These are phyloP conservation scores for Acanthamoeba sp. DNA, from an alignment of 208 protist genomes.

Conservation along the genomic window DNA sequence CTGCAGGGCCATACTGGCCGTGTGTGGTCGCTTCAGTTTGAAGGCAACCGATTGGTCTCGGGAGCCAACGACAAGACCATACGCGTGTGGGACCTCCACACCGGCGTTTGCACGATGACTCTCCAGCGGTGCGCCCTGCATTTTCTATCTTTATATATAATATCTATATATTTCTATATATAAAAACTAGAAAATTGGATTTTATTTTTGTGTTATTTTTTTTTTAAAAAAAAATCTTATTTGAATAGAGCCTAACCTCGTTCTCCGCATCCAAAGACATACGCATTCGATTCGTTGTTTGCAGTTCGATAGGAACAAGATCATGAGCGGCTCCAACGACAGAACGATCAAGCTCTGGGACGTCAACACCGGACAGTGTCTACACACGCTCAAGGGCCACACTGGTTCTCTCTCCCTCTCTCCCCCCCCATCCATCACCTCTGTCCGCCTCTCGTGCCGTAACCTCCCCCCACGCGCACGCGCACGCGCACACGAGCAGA, in stretches of 20 bases:
- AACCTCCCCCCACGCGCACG: not conserved
- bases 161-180: no score
- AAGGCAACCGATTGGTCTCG: slow-evolving; percentile 51
- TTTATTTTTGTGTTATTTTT: no score
- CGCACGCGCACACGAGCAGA: no score
- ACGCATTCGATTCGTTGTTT: slow-evolving; percentile 59
- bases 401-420: not conserved
- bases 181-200: no score
- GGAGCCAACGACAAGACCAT: slow-evolving; percentile 52
- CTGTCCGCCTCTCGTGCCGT: not conserved
- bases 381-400: slow-evolving; percentile 60
- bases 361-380: slow-evolving; percentile 55
- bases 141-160: no score
- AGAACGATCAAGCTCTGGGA: slow-evolving; percentile 64
- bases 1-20: slow-evolving; percentile 60
- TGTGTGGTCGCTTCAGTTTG: slow-evolving; percentile 50
- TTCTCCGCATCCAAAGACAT: slow-evolving; percentile 19
- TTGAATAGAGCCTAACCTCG: no score
- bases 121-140: slow-evolving; percentile 47
- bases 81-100: slow-evolving; percentile 25
- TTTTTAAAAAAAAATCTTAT: not conserved
- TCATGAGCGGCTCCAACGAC: slow-evolving; percentile 73
- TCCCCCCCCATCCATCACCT: not conserved
- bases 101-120: slow-evolving; percentile 49
- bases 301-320: slow-evolving; percentile 64